A percentile compares a stretch with the other conserved stretches of the same genome.
These are phyloP conservation scores for Oldenlandia corymbosa DNA, from an alignment of 257 asterid genomes.

Conservation along the genomic window DNA sequence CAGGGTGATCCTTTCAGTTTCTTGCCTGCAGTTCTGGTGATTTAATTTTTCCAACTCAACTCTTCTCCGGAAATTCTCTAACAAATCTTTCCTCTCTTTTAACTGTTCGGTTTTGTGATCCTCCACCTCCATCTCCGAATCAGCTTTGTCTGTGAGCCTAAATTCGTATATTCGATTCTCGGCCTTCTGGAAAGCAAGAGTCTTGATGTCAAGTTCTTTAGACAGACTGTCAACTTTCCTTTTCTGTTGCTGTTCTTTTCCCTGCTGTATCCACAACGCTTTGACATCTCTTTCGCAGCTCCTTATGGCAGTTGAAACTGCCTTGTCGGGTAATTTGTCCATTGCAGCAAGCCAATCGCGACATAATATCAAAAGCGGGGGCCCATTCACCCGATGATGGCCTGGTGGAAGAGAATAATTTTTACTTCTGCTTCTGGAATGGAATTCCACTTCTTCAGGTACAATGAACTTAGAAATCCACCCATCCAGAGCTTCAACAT, in stretches of 20 bases:
- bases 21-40: conserved; percentile 57
- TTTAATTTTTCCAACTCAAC: conserved; percentile 69
- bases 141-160: conserved; percentile 37
- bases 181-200: conserved; percentile 45
- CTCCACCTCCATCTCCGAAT: conserved; percentile 16
- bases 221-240: conserved; percentile 69
- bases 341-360: conserved; percentile 57
- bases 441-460: conserved; percentile 49
- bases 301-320: conserved; percentile 52
- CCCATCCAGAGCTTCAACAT: conserved; percentile 54
- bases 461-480: conserved; percentile 72
- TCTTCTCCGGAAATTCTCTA: conserved; percentile 52
- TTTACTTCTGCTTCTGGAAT: conserved; percentile 31
- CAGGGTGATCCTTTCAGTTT: conserved; percentile 62
- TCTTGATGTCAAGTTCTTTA: conserved; percentile 63
- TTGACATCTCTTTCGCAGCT: conserved; percentile 72
- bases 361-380: conserved; percentile 61
- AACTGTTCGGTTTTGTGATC: conserved; percentile 40
- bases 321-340: conserved; percentile 57
- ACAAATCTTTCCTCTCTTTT: conserved; percentile 41
- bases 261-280: conserved; percentile 81
- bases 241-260: conserved; percentile 76
- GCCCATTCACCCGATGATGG: conserved; percentile 31
- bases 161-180: conserved; percentile 49
- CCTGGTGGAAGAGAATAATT: conserved; percentile 19